Evolutionary conservation across 176 grass and related monocot genomes (phyloP), one percentile per base, ranked within the genome.

Genomic region (Musa acuminata): DNA sequence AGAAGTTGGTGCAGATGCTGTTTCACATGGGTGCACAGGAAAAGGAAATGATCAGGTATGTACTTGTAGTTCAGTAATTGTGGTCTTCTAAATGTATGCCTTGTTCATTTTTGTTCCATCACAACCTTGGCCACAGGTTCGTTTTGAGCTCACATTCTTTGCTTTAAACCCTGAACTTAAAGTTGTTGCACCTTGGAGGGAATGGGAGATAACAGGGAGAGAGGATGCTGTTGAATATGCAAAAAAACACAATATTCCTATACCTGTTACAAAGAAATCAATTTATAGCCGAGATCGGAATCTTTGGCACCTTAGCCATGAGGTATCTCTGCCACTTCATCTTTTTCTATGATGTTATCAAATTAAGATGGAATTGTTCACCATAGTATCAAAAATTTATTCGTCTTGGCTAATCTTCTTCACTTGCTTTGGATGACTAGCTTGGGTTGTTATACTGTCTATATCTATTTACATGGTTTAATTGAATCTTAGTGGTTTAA

Each of bases 211-310:
- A 72, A 99, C 88, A 71, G 95, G 95, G 14, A 90, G 90, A 72
- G 95, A 99, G 76, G 95, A 99, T 87, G 90, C 95, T 79, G 86
- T 99, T 79, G 90, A 99, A 79, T 99, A 94, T 77, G 95, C 95
- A 51, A 94, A 87, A 78, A 91, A 93, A 81, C 82, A 91, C 29
- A 82, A 93, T 57, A 77, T 93, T 71, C 95, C 88, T 29, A 76
- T 98, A 80, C 82, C 90, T 35, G 88, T 93, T 75, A 85, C 95
- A 76, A 94, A 99, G 83, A 94, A 94, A 87, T 94, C 88, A 72
- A 99, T 99, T 91, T 91, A 99, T 73, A 99, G 95, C 70, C 80
- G 95, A 76, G 90, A 99, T 64, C 86, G 95, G 60, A 99, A 99
- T 84, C 87, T 99, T 72, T 99, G 90, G 90, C 90, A 99, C 78